These are phyloP conservation scores for Macaranga tanarius DNA, from an alignment of 441 rosid genomes.

Conservation along the genomic window DNA sequence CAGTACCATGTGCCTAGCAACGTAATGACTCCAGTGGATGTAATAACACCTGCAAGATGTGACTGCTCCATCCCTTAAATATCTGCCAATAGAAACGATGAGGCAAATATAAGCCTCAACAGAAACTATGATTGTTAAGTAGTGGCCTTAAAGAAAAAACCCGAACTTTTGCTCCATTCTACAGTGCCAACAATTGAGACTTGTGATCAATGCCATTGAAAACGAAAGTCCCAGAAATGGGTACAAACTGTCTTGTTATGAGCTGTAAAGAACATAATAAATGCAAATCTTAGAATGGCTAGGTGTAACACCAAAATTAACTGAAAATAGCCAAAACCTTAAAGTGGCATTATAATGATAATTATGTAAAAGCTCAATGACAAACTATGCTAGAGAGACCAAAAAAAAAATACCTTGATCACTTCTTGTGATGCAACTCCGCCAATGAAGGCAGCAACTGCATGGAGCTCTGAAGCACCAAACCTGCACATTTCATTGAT, in stretches of 20 bases:
- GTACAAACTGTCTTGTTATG: constrained; percentile 85
- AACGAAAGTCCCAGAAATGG: constrained; percentile 79
- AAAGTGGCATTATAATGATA: background rate
- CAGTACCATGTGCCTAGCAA: background rate
- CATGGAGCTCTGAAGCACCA: constrained; percentile 95
- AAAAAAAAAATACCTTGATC: constrained; percentile 62
- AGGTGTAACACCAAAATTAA: background rate
- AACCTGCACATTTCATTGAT: constrained; percentile 87
- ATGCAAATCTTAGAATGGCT: background rate
- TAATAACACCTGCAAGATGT: background rate
- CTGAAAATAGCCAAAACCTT: background rate
- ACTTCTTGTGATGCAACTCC: constrained; percentile 95
- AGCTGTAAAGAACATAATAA: constrained; percentile 48
- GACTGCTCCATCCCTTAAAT: background rate
- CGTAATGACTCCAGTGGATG: constrained; percentile 19
- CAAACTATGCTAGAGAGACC: background rate
- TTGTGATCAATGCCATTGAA: constrained; percentile 93
- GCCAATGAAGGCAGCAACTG: constrained; percentile 85
- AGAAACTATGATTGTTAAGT: background rate
- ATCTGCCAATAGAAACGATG: constrained; percentile 23
- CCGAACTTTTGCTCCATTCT: constrained; percentile 22
- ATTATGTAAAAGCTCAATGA: background rate
- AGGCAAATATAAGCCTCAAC: background rate
- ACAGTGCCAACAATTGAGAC: constrained; percentile 66
- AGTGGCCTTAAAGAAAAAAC: background rate